Base-by-base conservation (phyloP, 2,329 filamentous ascomycete species). In the Plenodomus tracheiphilus region DNA sequence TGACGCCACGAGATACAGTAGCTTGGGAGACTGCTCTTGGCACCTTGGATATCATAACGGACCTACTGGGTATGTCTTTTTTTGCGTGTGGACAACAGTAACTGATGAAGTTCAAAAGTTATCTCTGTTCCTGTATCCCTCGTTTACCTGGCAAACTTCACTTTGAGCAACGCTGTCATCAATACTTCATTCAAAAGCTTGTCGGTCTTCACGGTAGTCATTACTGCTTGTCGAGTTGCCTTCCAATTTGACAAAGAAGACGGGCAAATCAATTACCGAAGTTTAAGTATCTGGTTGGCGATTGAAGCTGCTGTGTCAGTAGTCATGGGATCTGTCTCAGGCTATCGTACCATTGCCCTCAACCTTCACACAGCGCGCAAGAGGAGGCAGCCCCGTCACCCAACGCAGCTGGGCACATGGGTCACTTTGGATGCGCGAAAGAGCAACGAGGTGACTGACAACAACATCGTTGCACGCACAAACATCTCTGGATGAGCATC, bases 111-210 rank as follows among this genome's bases (percentile, higher is more conserved):
- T 6, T 32, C 28, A 32, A 15, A n/a, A 15, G 28, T 10, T 6
- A 32, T 32, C 6, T 10, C 28, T 11, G 11, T 32, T 11, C 4
- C 28, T 15, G 6, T 32, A 32, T 10, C 28, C 8, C 28, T 7
- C 28, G 11, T 8, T 50, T 54, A 18, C 9, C 20, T 61, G 57
- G 53, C 53, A 4, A 53, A 55, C 16, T 53, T 54, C 35, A 46
- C 45, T 7, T 20, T 49, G 11, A 38, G 43, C 18, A 41, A 43
- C n/a, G 50, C 57, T 20, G 18, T 51, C 19, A 42, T 59, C 22
- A 56, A 59, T 18, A 44, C 43, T 3, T 37, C 17, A 4, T 61
- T 61, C 44, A 59, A 59, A 42, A 41, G 47, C 21, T 43, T 58
- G 7, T 56, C 51, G 9, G 43, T 50, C 10, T 49, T 55, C 22